Conservation (phyloP, 441 rosid species). For the Croton setiger region DNA sequence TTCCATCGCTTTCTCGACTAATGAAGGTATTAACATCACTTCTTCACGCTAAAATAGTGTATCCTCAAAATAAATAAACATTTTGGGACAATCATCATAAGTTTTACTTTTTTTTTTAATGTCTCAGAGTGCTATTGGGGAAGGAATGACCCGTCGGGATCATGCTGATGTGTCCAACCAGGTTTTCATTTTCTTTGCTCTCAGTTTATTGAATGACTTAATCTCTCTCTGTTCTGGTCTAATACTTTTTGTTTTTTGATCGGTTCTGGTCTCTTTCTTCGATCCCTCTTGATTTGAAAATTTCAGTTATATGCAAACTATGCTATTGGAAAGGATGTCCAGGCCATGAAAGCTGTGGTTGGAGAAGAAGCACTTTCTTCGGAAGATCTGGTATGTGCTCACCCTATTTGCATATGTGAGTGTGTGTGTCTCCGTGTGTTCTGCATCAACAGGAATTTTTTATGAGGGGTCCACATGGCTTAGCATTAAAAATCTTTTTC, state of each 20-base stretch:
- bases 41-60: slow-evolving; percentile 11
- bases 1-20: slow-evolving; percentile 97
- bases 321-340: slow-evolving; percentile 97
- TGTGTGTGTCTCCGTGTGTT: neutral
- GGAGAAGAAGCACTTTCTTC: slow-evolving; percentile 99
- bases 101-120: neutral
- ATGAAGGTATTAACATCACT: slow-evolving; percentile 55
- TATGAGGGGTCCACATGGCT: too few relatives aligned
- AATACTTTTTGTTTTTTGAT: too few relatives aligned
- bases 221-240: neutral
- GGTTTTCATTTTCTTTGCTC: slow-evolving; percentile 32
- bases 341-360: slow-evolving; percentile 99
- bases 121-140: slow-evolving; percentile 97
- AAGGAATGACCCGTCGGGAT: slow-evolving; percentile 98
- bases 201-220: neutral
- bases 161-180: slow-evolving; percentile 99
- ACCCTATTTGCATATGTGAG: neutral
- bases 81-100: neutral
- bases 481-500: neutral
- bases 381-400: slow-evolving; percentile 69
- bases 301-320: slow-evolving; percentile 91
- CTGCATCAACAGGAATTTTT: neutral
- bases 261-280: neutral
- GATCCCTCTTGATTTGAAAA: slow-evolving; percentile 3
- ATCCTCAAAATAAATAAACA: neutral